Base-by-base conservation (phyloP, 2,329 filamentous ascomycete species). In the Didymella pinodella region DNA sequence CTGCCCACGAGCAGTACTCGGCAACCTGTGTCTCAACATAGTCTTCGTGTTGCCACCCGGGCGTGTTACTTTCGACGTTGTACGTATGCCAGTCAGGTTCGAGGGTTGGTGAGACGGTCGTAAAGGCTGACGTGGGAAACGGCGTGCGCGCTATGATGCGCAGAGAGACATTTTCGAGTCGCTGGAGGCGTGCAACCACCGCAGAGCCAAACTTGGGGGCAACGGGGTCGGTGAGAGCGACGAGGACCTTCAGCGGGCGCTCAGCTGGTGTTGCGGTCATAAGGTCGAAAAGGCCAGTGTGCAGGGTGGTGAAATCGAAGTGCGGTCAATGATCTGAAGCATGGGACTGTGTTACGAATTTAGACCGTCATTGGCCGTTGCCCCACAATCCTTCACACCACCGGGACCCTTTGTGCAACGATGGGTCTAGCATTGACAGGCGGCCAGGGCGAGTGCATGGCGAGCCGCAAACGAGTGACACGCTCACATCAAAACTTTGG, bases 1-100 rank as follows among this genome's bases (percentile, higher is more conserved):
- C 91, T 6, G 93, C 92, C 93, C 93, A 97, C 61, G 91, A 86
- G 65, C 92, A 91, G 60, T 96, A 87, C 69, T 90, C 87, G 10
- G 84, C 84, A 18, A 90, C 79, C 49, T 86, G 82, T 62, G 85
- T 82, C 25, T 86, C 72, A 20, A 63, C 48, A 54, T 56, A 68
- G 45, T 72, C 70, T 10, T 54, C 57, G 46, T 72, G 66, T 53
- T 70, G 65, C 68, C 69, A 70, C 34, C 61, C 65, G 7, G 69
- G 64, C 12, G 54, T 54, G 28, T 59, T 45, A 40, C 54, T 62
- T 10, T 74, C 66, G 32, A 54, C 48, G 40, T 71, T 56, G 50
- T 75, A 76, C 3, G 65, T 65, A 54, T 73, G 65, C 71, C 73
- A 75, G 43, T 67, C 60, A 22, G 67, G 63, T 61, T 74, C 71